Evolutionary conservation across 495 filamentous ascomycete genomes (phyloP).

Genomic region (Lasiosphaeris hirsuta): DNA sequence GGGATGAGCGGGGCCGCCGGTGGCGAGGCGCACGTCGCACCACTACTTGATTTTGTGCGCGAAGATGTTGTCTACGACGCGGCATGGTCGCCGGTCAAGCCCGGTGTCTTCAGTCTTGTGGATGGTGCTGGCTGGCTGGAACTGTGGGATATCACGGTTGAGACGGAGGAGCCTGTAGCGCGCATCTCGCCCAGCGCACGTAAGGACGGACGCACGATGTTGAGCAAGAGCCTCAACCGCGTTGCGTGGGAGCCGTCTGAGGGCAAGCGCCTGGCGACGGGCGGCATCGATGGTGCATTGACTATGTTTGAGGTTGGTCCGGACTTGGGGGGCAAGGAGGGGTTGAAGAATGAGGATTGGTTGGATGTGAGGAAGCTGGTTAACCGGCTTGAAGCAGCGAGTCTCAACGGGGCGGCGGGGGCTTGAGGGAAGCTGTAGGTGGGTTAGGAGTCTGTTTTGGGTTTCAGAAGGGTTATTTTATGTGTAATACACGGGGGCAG

Average conservation of each 20-base stretch:
- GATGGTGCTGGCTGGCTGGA: constrained; percentile 92
- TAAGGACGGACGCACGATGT: constrained; percentile 54
- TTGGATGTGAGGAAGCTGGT: constrained; percentile 81
- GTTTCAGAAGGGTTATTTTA: neutral
- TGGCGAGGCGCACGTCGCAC: constrained; percentile 52
- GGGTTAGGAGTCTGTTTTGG: constrained; percentile 1
- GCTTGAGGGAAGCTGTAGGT: constrained; percentile 15
- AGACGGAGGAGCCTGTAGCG: constrained; percentile 85
- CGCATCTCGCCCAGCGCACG: constrained; percentile 64
- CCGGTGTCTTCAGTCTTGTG: constrained; percentile 88
- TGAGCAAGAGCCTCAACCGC: constrained; percentile 84
- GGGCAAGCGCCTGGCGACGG: constrained; percentile 80
- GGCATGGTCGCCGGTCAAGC: constrained; percentile 85
- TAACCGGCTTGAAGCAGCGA: constrained; percentile 56
- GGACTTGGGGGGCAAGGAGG: constrained; percentile 76
- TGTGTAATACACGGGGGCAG: neutral
- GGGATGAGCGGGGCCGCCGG: constrained; percentile 45
- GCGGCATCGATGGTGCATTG: constrained; percentile 83
- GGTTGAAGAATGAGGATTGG: constrained; percentile 84
- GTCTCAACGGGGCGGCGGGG: constrained; percentile 30
- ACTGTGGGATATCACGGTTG: constrained; percentile 89
- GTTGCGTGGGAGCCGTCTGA: constrained; percentile 89
- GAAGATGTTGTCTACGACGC: constrained; percentile 97
- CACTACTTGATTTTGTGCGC: constrained; percentile 81
- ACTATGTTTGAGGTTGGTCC: constrained; percentile 92